phyloP scores from a whole-genome alignment of 345 rosid species.

The Eucalyptus caleyi region DNA sequence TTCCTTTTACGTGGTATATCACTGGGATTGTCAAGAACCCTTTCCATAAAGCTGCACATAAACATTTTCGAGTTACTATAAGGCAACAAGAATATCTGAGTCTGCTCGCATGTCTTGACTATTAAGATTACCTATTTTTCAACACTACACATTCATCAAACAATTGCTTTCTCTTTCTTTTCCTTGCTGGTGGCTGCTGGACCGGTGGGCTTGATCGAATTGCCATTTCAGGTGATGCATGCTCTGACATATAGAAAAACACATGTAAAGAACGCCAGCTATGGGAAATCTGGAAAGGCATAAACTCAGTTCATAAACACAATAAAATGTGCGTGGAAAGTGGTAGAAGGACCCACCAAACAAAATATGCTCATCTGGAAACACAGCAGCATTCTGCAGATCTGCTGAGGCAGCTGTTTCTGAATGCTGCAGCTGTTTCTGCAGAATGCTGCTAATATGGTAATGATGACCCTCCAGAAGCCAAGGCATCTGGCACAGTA shows the following conservation, averaged over 20 bases:
- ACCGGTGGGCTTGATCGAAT: slow-evolving; percentile 44
- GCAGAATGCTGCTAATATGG: slow-evolving; percentile 29
- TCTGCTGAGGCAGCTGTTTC: slow-evolving; percentile 26
- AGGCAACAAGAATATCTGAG: background rate
- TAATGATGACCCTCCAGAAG: slow-evolving; percentile 18
- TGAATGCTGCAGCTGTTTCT: slow-evolving; percentile 34
- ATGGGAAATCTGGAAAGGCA: background rate
- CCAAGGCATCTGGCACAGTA: slow-evolving; percentile 13
- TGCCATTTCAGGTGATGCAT: slow-evolving; percentile 38
- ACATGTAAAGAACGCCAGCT: background rate
- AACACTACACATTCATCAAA: slow-evolving; percentile 49
- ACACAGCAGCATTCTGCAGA: slow-evolving; percentile 16
- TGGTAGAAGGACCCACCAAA: slow-evolving; percentile 31
- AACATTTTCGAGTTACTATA: background rate
- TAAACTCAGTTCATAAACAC: background rate
- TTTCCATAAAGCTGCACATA: background rate
- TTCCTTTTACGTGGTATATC: slow-evolving; percentile 30
- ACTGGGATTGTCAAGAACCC: background rate
- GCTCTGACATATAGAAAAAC: slow-evolving; percentile 16
- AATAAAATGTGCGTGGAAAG: background rate
- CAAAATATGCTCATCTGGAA: background rate
- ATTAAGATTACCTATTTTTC: slow-evolving; percentile 27
- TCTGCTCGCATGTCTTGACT: background rate
- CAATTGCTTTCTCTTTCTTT: slow-evolving; percentile 22
- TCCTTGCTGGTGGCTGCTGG: slow-evolving; percentile 16